Evolutionary conservation across 371 early-diverging fungal species (phyloP), one percentile per base, ranked within the genome.

Genomic region (Haplosporangium sp.): DNA sequence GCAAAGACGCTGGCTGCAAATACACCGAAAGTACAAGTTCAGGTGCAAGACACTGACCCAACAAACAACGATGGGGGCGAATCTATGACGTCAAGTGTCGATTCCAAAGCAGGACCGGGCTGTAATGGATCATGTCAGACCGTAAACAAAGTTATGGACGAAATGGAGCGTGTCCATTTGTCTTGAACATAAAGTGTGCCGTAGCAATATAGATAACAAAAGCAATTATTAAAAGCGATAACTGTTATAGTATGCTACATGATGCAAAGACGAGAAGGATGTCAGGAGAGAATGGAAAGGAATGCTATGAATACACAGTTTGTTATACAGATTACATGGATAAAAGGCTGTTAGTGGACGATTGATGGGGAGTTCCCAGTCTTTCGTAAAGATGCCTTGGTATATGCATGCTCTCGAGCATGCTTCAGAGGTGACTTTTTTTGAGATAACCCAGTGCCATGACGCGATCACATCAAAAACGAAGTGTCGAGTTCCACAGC

Each of bases 401-500:
- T 29, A 29, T 29, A 29, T 29, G 29, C 29, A 29, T 29, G 29
- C 29, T 29, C 29, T 29, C 29, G 29, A 29, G 29, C 29, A 29
- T 29, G 29, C 29, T 29, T 29, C 29, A 29, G 29, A 29, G 29
- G 29, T 1, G 29, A 4, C 29, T 29, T 29, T 29, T 29, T 29
- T 29, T 29, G 29, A 4, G 29, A 29, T 29, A 29, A 29, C 29
- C 4, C 29, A 29, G 29, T 29, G 29, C 29, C 29, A 29, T 29
- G 29, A 29, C 4, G 29, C 29, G 29, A 10, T 23, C 37, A 55
- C 37, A 41, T n/a, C 41, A 48, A 47, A 60, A 21, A 59, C 23
- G 85, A 86, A 2, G 86, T 88, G 69, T 93, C 93, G 23, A 91
- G 81, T 37, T 85, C 90, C 59, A 85, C 80, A 0, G 90, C 83